Evolutionary conservation across 148 eudicot genomes (phyloP).

Genomic region (Persicaria tinctoria): DNA sequence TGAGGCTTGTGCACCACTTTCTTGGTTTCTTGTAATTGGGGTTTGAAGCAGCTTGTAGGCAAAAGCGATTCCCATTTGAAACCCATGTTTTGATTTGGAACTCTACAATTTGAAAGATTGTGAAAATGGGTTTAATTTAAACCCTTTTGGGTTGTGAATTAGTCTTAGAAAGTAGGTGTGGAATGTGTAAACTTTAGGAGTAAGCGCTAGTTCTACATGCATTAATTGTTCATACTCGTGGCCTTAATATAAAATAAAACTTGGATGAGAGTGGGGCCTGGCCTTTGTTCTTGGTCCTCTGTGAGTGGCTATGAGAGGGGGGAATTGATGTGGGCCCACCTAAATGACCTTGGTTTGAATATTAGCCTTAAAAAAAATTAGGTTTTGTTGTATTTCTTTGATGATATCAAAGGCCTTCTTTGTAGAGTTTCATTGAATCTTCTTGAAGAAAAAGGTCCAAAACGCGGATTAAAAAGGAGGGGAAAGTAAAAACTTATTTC

Average conservation of each 20-base stretch:
- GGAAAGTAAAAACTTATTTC: neutral
- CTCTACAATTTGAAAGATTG: neutral
- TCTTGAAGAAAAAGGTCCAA: neutral
- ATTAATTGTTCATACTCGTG: neutral
- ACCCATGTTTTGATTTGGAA: neutral
- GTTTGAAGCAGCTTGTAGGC: conserved; percentile 34
- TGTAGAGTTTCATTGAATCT: neutral
- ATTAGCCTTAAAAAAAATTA: too few relatives aligned
- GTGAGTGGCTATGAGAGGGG: neutral
- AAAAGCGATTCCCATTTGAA: conserved; percentile 21
- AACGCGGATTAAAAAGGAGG: conserved; percentile 3
- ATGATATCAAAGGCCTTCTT: neutral
- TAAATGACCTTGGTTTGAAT: neutral
- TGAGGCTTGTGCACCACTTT: conserved; percentile 2
- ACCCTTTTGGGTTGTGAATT: neutral
- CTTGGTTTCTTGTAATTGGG: conserved; percentile 11
- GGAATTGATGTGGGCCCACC: neutral
- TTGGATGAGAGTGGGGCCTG: neutral
- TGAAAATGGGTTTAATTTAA: neutral
- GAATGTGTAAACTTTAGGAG: neutral
- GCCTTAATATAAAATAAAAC: neutral
- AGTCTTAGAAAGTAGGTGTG: neutral
- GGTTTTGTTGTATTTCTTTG: neutral
- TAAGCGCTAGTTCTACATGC: neutral
- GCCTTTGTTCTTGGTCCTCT: neutral